Base-by-base conservation (phyloP, 768 basidiomycete species). In the Coprinopsis cinerea region DNA sequence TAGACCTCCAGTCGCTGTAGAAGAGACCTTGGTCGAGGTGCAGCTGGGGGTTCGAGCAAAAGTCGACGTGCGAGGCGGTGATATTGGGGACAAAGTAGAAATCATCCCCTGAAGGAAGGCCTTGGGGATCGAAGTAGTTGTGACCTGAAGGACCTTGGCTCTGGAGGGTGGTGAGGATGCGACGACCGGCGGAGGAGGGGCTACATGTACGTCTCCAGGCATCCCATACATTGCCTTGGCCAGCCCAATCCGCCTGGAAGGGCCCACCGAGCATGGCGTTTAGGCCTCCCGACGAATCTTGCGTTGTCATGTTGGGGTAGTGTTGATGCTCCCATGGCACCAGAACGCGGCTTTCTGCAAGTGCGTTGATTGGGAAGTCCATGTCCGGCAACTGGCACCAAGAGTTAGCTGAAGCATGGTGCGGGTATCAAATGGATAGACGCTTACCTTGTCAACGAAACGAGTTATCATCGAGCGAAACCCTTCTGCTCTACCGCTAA, bases 1-100 rank as follows among this genome's bases (percentile, higher is more conserved):
- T 81, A 0, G 83, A 87, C 20, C 91, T 73, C 85, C 88, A 92
- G 66, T 95, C 92, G 18, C 87, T 88, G 75, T 92, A 95, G 67
- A 92, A 93, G 63, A 88, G 89, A 7, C 91, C 90, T 57, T 94
- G 92, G 27, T 76, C 74, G 57, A 84, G 81, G 56, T 82, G 89
- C 20, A 83, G 82, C 70, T 84, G 85, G 0, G 92, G 90, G 30
- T 79, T 70, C 40, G 67, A 62, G 64, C 92, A 95, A 59, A 86
- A 90, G 58, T 91, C 80, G 47, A 22, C 9, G 49, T 78, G 75
- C 7, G 72, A 70, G 49, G 78, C 72, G 30, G 85, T 78, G 22
- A 80, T 77, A 3, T 63, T 65, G 18, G 64, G 50, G 7, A 71
- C 69, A 62, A 94, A 93, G 0, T 61, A 59, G 58, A 90, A 83